Conservation (phyloP, 1,139 yeast genomes). For the Suhomyces yuchorum region DNA sequence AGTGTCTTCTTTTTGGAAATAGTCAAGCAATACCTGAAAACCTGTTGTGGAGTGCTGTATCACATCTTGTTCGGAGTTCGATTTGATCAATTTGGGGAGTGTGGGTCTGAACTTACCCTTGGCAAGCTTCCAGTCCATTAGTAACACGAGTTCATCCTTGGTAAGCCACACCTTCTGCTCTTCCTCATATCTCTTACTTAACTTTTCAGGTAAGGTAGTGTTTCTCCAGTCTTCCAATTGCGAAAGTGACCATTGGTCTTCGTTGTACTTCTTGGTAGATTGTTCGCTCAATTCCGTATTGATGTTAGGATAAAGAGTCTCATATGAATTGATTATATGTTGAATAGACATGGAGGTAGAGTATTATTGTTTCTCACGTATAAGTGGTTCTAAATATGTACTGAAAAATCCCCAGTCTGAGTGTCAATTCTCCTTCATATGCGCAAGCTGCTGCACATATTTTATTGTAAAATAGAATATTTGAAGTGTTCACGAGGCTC, state of each 20-base stretch:
- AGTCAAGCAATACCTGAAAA: constrained; percentile 26
- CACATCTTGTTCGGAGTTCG: constrained; percentile 36
- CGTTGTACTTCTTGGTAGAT: constrained; percentile 21
- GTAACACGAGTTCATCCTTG: constrained; percentile 38
- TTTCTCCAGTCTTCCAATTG: constrained; percentile 43
- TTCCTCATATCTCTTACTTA: constrained; percentile 23
- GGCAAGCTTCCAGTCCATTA: constrained; percentile 55
- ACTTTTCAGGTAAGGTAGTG: constrained; percentile 27
- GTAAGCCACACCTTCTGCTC: constrained; percentile 31
- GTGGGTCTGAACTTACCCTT: constrained; percentile 51
- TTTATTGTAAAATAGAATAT: too few species aligned
- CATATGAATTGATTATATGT: constrained; percentile 12
- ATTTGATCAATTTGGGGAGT: constrained; percentile 42
- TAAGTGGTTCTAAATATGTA: background rate
- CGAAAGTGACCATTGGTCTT: constrained; percentile 28
- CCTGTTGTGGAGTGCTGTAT: constrained; percentile 33
- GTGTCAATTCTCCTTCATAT: background rate
- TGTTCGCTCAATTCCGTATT: constrained; percentile 22
- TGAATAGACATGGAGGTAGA: constrained; percentile 4
- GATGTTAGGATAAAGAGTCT: constrained; percentile 18
- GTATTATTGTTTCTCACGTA: background rate
- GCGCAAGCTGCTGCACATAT: background rate
- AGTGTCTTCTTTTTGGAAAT: constrained; percentile 5
- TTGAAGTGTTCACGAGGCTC: too few species aligned
- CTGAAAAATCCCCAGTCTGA: background rate